phyloP scores from a whole-genome alignment of 352 stramenopile species.

The Phytophthora palmivora region DNA sequence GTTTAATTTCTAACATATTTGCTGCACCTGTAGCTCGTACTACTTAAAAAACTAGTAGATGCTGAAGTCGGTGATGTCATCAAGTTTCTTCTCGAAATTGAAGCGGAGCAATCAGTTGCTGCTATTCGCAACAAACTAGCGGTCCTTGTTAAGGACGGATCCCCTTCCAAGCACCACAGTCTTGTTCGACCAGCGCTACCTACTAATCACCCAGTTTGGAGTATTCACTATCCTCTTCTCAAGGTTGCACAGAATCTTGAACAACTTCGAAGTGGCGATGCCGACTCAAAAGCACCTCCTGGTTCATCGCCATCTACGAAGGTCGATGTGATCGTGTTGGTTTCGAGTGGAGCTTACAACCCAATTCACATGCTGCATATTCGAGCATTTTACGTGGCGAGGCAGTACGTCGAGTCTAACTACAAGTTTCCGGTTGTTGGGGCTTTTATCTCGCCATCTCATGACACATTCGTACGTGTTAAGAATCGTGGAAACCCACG shows the following conservation, averaged over 20 bases:
- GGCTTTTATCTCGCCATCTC: slow-evolving; percentile 79
- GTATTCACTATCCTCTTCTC: slow-evolving; percentile 74
- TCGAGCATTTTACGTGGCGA: slow-evolving; percentile 76
- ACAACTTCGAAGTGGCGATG: slow-evolving; percentile 29
- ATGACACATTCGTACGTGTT: slow-evolving; percentile 76
- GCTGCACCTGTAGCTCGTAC: slow-evolving; percentile 42
- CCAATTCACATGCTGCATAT: slow-evolving; percentile 84
- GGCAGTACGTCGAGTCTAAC: slow-evolving; percentile 81
- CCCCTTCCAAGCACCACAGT: slow-evolving; percentile 59
- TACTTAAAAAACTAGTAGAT: slow-evolving; percentile 80
- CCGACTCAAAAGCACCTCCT: slow-evolving; percentile 2
- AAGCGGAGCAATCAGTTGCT: slow-evolving; percentile 39
- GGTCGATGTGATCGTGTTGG: slow-evolving; percentile 75
- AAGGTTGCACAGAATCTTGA: slow-evolving; percentile 78
- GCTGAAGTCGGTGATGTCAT: slow-evolving; percentile 79
- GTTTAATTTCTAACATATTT: slow-evolving; percentile 20
- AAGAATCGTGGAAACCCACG: slow-evolving; percentile 76
- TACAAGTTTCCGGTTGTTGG: slow-evolving; percentile 83
- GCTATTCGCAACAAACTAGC: slow-evolving; percentile 47
- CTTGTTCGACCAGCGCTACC: slow-evolving; percentile 37
- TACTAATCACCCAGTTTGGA: slow-evolving; percentile 54
- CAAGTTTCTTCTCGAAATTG: slow-evolving; percentile 56
- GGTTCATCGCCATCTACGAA: slow-evolving; percentile 39
- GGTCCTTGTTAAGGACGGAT: slow-evolving; percentile 55
- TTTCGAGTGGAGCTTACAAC: slow-evolving; percentile 80